Evolutionary conservation across 2,329 filamentous ascomycete species (phyloP), one percentile per base, ranked within the genome.

Genomic region (Fusarium oxysporum): DNA sequence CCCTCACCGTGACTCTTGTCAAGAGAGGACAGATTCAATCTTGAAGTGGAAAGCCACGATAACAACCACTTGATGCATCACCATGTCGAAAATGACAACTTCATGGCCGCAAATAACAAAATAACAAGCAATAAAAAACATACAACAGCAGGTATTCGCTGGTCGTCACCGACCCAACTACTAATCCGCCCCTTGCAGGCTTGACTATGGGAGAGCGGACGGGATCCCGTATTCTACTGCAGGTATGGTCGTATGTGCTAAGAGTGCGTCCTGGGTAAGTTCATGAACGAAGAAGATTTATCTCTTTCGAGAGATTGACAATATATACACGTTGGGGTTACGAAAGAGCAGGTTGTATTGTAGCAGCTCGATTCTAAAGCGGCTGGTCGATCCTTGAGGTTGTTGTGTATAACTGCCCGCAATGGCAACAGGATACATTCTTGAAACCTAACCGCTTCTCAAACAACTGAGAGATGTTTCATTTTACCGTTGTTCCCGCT

Each of bases 191-290:
- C 68, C 56, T 70, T 63, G 57, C 62, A 66, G 57, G 65, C 57
- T 71, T 71, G 62, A 71, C 68, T 55, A 59, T 35, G 58, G 58
- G 69, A 71, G 63, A 71, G 68, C 69, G 44, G 54, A 71, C 63
- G 68, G 62, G 68, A 68, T 71, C 68, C 68, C 57, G 68, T 71
- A 63, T 71, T 71, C 51, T 68, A 64, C 56, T 51, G 58, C 51
- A 56, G 63, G 68, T 69, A 51, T 71, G 69, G 58, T 60, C 63
- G 69, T 71, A 71, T 71, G 68, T 68, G 21, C 17, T 35, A 17
- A 19, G 16, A 28, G 9, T 16, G 10, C 16, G 1, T 13, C 10
- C n/a, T 47, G 5, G 21, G 8, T 35, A 23, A 19, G 10, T 19
- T 23, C 11, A 67, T 68, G 25, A 38, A 37, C 8, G 17, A 13